Conservation (phyloP, 352 stramenopile species). For the Aphanomyces stellatus region DNA sequence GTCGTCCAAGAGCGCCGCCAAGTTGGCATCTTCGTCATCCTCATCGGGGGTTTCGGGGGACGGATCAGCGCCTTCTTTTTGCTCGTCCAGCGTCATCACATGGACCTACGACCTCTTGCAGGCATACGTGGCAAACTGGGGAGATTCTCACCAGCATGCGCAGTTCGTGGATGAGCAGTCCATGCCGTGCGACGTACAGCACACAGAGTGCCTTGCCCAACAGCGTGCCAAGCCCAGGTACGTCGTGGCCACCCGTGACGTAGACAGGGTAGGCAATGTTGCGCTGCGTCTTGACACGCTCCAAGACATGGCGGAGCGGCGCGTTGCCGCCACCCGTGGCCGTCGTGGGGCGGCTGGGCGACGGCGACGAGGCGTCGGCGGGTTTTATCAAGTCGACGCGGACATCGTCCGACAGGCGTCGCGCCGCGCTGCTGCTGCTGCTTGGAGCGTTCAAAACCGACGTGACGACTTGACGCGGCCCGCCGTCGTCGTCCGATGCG, state of each 20-base stretch:
- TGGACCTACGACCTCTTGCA: background rate
- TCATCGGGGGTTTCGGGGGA: constrained; percentile 27
- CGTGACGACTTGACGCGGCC: background rate
- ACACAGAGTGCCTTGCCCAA: constrained; percentile 73
- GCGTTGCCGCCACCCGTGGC: background rate
- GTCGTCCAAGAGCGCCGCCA: constrained; percentile 23
- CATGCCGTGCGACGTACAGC: constrained; percentile 85
- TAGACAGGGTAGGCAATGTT: constrained; percentile 35
- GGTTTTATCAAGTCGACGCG: no score
- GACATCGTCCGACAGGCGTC: no score
- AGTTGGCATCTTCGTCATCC: constrained; percentile 32
- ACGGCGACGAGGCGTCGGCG: background rate
- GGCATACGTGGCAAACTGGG: background rate
- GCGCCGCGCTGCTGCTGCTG: background rate
- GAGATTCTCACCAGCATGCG: constrained; percentile 20
- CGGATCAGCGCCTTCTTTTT: no score
- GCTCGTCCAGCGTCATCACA: background rate
- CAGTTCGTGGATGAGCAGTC: constrained; percentile 81
- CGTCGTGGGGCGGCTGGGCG: background rate
- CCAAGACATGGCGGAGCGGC: background rate
- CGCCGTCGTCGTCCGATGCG: background rate
- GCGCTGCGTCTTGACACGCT: background rate
- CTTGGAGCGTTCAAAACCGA: constrained; percentile 3
- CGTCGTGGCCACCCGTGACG: constrained; percentile 45
- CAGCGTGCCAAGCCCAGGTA: constrained; percentile 51